A percentile compares a stretch with the other conserved stretches of the same genome.
Evolutionary conservation across 352 stramenopile species (phyloP).

Genomic region (Globisporangium rhizosaccharum): DNA sequence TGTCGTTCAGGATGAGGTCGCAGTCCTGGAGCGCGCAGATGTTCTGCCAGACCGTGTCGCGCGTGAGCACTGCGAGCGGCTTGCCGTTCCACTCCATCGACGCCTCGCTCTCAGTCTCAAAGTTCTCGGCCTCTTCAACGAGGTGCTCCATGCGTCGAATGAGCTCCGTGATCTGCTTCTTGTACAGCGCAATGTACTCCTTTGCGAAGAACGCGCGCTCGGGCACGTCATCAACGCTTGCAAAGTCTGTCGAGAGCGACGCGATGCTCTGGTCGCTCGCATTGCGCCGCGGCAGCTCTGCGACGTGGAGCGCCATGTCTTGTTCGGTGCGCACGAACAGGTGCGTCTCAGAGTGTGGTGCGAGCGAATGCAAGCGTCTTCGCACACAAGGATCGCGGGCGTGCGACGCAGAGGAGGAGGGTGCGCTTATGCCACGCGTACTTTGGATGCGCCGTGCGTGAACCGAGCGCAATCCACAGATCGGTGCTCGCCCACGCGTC

Average conservation of each 20-base stretch:
- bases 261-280: background rate
- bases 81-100: slow-evolving; percentile 28
- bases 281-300: background rate
- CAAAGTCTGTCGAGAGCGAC: slow-evolving; percentile 11
- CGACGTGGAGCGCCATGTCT: no score
- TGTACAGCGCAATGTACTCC: slow-evolving; percentile 55
- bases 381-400: no score
- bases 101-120: slow-evolving; percentile 42
- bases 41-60: slow-evolving; percentile 63
- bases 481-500: no score
- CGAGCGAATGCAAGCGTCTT: no score
- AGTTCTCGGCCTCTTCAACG: slow-evolving; percentile 48
- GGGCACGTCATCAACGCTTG: slow-evolving; percentile 34
- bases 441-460: no score
- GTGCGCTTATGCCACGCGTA: no score
- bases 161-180: slow-evolving; percentile 52
- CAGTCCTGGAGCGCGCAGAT: slow-evolving; percentile 59
- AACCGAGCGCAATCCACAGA: no score
- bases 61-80: slow-evolving; percentile 31
- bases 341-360: no score
- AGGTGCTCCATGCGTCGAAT: slow-evolving; percentile 50
- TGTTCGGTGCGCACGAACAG: no score
- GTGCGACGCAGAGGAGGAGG: no score
- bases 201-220: slow-evolving; percentile 45
- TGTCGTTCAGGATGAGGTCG: slow-evolving; percentile 26